Base-by-base conservation (phyloP, 2,329 filamentous ascomycete genomes). In the Microdochium bolleyi region DNA sequence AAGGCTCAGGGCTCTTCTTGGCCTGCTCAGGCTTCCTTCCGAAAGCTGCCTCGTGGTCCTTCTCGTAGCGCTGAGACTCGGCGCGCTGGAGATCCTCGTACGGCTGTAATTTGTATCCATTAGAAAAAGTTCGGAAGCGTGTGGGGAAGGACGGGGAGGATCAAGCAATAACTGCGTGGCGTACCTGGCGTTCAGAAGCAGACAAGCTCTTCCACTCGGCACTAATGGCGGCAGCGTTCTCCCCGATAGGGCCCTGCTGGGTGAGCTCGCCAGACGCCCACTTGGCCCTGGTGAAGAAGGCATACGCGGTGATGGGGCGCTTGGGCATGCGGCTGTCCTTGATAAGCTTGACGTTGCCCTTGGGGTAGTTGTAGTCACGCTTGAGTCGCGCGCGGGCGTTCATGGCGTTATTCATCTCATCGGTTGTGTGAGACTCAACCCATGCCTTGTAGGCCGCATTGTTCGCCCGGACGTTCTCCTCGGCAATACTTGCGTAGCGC, bases 311-410 rank as follows among this genome's bases (percentile, higher is more conserved):
- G 13, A 34, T 0, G 11, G 71, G 59, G 34, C 56, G 59, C 63
- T 72, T 74, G 56, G 79, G 79, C 32, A 68, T 56, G 41, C 80
- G 78, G 2, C 72, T 65, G 59, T 83, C 80, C 2, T 55, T 56
- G 57, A 83, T 72, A 19, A 52, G 1, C 50, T 57, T 58, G 19
- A 51, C n/a, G 44, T 30, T 2, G 22, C 52, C 46, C 56, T 62
- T 60, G 49, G 63, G 64, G 57, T 63, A 60, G 49, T 60, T 55
- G 51, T 61, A 60, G 52, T 71, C 68, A 51, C 62, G 68, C 53
- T 64, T 65, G 49, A 83, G 70, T 24, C 55, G 56, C 8, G 48
- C 56, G 53, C 80, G 80, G 22, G 77, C 75, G 2, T 55, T 56
- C 68, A 79, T 82, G 55, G 79, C 78, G 2, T 64, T 55, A 49